Base-by-base conservation (phyloP, 192 early-diverging fungal genomes). In the Rhizoclosmatium globosum region DNA sequence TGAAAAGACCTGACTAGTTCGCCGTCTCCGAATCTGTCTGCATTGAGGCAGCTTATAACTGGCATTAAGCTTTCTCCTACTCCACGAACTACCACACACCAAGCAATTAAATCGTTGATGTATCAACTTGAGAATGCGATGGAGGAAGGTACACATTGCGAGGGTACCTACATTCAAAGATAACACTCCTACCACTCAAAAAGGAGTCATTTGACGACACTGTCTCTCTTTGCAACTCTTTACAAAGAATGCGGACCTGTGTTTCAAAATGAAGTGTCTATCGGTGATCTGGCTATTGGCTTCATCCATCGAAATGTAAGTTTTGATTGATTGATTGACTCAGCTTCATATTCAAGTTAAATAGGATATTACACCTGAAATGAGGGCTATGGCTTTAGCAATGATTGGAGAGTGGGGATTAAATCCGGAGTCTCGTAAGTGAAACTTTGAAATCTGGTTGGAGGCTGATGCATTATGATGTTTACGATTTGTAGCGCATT, bases 391-490 rank as follows among this genome's bases (percentile, higher is more conserved):
- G 4, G 4, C n/a, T 6, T 38, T 62, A 4, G 60, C 4, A 62
- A 62, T 62, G 60, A 62, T 62, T 62, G 60, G 7, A 4, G 60
- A 17, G 60, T 62, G 60, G 60, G 60, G n/a, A 31, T 23, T 62
- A 13, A 21, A 6, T 31, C 31, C 60, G 6, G 6, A 17, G 4
- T 62, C n/a, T 23, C 60, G 60, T 62, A 6, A 4, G 60, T 62
- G 17, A n/a, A n/a, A n/a, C n/a, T n/a, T n/a, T 62, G 17, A 4
- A 31, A 6, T 62, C 21, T 62, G 4, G 3, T 62, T 38, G 21
- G 21, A 17, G 60, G 9, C 48, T 9, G 4, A 9, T 50, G 60
- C 7, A 17, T 31, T 62, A 13, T 31, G 60, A 17, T 13, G 21
- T 6, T 62, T 4, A 62, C 60, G 31, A 62, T 6, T 31, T 62